A percentile compares a stretch with the other conserved stretches of the same genome.
These are phyloP conservation scores for Tephrocybe sp. DNA, from an alignment of 768 basidiomycete genomes.

Conservation along the genomic window DNA sequence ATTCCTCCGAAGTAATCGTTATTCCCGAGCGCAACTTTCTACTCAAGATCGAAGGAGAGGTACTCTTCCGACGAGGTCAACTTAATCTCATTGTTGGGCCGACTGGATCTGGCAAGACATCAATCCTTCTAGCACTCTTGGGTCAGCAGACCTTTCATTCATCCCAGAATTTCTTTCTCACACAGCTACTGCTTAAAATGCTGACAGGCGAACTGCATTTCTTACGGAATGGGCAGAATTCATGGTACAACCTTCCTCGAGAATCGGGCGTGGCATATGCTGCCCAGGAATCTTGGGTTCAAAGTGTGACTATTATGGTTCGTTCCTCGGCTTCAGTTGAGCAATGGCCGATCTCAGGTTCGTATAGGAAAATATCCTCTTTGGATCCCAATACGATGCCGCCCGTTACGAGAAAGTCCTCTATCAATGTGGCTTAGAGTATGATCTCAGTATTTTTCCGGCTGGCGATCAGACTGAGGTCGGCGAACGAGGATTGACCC, in stretches of 20 bases:
- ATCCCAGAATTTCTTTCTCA: neutral
- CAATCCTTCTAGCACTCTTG: conserved; percentile 60
- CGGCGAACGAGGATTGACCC: conserved; percentile 62
- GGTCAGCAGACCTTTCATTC: conserved; percentile 21
- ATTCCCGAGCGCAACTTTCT: conserved; percentile 44
- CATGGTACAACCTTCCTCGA: conserved; percentile 70
- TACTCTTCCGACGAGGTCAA: conserved; percentile 48
- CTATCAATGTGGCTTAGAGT: conserved; percentile 66
- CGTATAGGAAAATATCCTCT: conserved; percentile 70
- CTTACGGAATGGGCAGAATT: conserved; percentile 42
- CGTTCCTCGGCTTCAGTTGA: neutral
- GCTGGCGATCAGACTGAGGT: conserved; percentile 68
- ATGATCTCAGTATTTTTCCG: conserved; percentile 64
- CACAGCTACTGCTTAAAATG: neutral
- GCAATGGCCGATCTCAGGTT: neutral
- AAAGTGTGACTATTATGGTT: conserved; percentile 71
- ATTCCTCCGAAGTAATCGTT: conserved; percentile 25
- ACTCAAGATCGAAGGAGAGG: conserved; percentile 47
- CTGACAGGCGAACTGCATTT: conserved; percentile 62
- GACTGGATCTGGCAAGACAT: conserved; percentile 61
- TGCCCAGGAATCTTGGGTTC: conserved; percentile 82
- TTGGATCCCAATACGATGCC: conserved; percentile 73
- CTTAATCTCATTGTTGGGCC: conserved; percentile 60
- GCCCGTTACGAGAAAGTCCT: conserved; percentile 74
- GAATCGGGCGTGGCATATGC: conserved; percentile 70